Percentiles rank a stretch among this genome's conserved stretches.
phyloP scores from a whole-genome alignment of 495 filamentous ascomycete species.

The Amorphotheca resinae region DNA sequence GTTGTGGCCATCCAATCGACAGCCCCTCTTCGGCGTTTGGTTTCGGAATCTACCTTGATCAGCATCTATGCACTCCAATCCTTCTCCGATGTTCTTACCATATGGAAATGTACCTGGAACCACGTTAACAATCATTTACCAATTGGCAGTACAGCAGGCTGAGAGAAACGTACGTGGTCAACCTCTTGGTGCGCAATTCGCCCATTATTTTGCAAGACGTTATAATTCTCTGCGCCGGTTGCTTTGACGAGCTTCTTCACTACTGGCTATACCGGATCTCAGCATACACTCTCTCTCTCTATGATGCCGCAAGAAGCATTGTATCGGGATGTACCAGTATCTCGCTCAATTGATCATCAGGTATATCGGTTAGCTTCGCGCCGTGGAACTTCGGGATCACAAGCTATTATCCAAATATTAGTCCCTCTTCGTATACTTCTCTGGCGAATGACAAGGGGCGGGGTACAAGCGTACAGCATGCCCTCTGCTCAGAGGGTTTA shows the following conservation, averaged over 20 bases:
- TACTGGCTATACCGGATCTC: constrained; percentile 45
- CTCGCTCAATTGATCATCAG: constrained; percentile 76
- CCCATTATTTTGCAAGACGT: constrained; percentile 96
- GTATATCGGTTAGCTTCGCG: constrained; percentile 83
- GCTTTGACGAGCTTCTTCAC: constrained; percentile 78
- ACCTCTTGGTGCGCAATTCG: constrained; percentile 87
- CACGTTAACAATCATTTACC: background rate
- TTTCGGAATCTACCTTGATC: constrained; percentile 68
- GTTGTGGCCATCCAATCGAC: constrained; percentile 64
- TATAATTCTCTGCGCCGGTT: constrained; percentile 67
- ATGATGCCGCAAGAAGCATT: background rate
- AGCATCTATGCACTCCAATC: background rate
- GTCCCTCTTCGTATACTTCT: background rate
- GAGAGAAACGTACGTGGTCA: constrained; percentile 56
- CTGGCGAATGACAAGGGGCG: background rate
- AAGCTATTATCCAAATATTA: constrained; percentile 41
- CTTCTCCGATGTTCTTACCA: constrained; percentile 40
- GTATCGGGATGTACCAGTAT: constrained; percentile 48
- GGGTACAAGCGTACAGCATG: constrained; percentile 50
- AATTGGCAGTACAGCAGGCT: background rate
- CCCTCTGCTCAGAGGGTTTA: constrained; percentile 72
- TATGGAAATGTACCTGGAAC: constrained; percentile 76
- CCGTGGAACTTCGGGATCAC: constrained; percentile 96
- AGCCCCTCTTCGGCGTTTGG: constrained; percentile 77
- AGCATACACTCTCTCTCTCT: background rate